phyloP scores from a whole-genome alignment of 352 stramenopile genomes.

The Phytophthora podocarpi region DNA sequence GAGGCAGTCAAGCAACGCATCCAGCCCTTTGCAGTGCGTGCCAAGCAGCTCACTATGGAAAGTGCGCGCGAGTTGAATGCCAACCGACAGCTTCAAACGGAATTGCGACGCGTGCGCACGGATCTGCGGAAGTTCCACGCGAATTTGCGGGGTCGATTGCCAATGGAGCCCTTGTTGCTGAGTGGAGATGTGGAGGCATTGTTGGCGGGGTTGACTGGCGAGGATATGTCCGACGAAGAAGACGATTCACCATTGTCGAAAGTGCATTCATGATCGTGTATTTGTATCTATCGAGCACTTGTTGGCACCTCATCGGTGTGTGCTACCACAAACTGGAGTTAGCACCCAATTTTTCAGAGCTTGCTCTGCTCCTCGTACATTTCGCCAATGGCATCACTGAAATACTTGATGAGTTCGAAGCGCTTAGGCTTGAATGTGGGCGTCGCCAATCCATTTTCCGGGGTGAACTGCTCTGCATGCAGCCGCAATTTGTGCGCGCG shows the following conservation, averaged over 20 bases:
- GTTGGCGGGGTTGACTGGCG: conserved; percentile 22
- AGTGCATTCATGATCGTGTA: conserved; percentile 1
- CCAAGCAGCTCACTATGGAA: conserved; percentile 60
- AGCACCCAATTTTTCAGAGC: conserved; percentile 20
- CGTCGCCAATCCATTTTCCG: conserved; percentile 93
- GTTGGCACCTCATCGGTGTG: background rate
- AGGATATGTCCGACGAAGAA: conserved; percentile 16
- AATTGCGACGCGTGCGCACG: conserved; percentile 43
- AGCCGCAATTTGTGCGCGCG: conserved; percentile 90
- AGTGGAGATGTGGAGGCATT: conserved; percentile 52
- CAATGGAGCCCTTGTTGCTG: conserved; percentile 60
- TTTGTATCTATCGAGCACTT: conserved; percentile 5
- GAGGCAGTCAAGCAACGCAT: conserved; percentile 57
- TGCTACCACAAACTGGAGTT: conserved; percentile 9
- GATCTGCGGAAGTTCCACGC: conserved; percentile 49
- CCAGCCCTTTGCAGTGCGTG: conserved; percentile 64
- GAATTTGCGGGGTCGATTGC: conserved; percentile 47
- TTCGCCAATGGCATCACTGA: conserved; percentile 49
- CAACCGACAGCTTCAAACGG: conserved; percentile 61
- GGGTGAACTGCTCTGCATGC: conserved; percentile 85
- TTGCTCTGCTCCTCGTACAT: conserved; percentile 60
- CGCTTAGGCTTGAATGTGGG: conserved; percentile 97
- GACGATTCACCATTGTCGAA: background rate
- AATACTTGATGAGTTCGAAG: conserved; percentile 60
- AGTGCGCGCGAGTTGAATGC: conserved; percentile 51